These are phyloP conservation scores for Kodamaea kakaduensis DNA, from an alignment of 805 yeast species.

Conservation along the genomic window DNA sequence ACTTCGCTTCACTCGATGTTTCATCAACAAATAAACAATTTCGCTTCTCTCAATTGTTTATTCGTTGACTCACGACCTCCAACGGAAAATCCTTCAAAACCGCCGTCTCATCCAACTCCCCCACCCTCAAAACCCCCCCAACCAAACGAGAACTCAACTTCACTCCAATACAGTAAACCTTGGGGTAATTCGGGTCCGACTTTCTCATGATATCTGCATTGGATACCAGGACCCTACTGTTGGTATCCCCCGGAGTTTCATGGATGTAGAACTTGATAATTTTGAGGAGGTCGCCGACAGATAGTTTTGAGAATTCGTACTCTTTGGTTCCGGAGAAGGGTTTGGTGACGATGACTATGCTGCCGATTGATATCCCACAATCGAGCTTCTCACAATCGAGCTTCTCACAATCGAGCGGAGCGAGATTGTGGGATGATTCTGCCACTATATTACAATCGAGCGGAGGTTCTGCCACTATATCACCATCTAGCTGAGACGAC, in stretches of 20 bases:
- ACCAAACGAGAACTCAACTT: conserved; percentile 27
- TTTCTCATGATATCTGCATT: conserved; percentile 13
- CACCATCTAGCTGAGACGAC: too few species aligned
- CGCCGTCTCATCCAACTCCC: conserved; percentile 15
- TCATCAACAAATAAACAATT: too few species aligned
- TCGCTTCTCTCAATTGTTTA: too few species aligned
- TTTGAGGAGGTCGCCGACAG: conserved; percentile 30
- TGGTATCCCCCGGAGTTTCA: conserved; percentile 3
- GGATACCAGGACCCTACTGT: not conserved
- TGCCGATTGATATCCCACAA: conserved; percentile 21
- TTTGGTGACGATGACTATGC: conserved; percentile 30
- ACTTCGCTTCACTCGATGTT: too few species aligned
- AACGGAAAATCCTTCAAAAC: conserved; percentile 29
- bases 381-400: too few species aligned
- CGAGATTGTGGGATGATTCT: too few species aligned
- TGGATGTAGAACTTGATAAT: conserved; percentile 23
- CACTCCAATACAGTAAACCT: conserved; percentile 28
- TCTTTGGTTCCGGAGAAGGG: conserved; percentile 20
- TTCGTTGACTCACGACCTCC: too few species aligned
- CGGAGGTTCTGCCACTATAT: too few species aligned
- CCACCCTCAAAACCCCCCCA: conserved; percentile 12
- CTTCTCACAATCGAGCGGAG: too few species aligned
- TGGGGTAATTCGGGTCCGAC: conserved; percentile 15
- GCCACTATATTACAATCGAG: too few species aligned
- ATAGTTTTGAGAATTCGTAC: conserved; percentile 20